These are phyloP conservation scores for Trichoderma simmonsii DNA, from an alignment of 2,329 filamentous ascomycete species.

Conservation along the genomic window DNA sequence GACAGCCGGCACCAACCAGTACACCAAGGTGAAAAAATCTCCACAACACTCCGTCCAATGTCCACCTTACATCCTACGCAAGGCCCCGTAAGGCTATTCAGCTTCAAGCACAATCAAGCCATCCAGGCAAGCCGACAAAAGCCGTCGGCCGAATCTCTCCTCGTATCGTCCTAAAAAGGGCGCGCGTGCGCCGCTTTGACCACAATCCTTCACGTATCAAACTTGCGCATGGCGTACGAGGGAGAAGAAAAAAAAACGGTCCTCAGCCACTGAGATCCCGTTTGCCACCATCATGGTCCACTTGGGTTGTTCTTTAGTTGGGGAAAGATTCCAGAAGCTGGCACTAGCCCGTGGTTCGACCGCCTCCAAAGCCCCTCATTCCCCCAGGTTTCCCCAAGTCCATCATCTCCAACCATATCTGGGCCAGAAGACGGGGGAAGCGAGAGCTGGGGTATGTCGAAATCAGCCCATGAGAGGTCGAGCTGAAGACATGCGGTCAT, in stretches of 20 bases:
- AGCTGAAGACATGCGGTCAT: background rate
- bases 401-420: background rate
- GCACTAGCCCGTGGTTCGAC: background rate
- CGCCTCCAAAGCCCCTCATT: conserved; percentile 2
- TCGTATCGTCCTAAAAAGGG: background rate
- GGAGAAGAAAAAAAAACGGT: background rate
- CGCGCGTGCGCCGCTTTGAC: background rate
- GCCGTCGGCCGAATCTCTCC: background rate
- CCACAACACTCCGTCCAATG: background rate
- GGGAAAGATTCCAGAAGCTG: conserved; percentile 10
- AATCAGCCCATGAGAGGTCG: background rate
- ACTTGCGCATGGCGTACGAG: background rate
- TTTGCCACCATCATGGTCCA: conserved; percentile 6
- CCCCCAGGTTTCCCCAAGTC: conserved; percentile 8
- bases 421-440: background rate
- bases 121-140: background rate
- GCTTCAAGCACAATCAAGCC: background rate
- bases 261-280: background rate
- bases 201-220: background rate
- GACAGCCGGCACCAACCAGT: background rate
- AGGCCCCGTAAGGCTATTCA: background rate
- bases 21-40: background rate
- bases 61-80: background rate
- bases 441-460: background rate
- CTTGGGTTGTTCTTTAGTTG: background rate